A percentile compares a stretch with the other conserved stretches of the same genome.
phyloP scores from a whole-genome alignment of 768 basidiomycete species.

The Sarcomyxa edulis region DNA sequence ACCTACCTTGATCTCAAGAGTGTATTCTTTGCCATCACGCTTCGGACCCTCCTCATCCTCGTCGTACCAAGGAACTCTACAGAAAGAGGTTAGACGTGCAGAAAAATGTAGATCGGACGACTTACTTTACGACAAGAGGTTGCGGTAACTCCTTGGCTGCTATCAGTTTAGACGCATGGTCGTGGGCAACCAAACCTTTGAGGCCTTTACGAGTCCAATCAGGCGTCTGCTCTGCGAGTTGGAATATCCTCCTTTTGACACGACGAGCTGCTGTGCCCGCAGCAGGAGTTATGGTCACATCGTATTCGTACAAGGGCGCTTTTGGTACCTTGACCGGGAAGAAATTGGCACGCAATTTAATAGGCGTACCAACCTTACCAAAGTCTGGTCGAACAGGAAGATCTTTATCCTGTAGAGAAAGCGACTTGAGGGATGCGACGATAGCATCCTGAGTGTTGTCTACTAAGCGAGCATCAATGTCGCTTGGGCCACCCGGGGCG shows the following conservation, averaged over 20 bases:
- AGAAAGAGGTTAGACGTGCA: too few species aligned
- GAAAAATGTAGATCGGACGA: too few species aligned
- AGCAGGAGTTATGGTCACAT: conserved; percentile 49
- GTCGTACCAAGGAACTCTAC: conserved; percentile 40
- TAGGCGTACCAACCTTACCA: conserved; percentile 41
- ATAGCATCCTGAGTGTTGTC: conserved; percentile 37
- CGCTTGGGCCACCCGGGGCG: conserved; percentile 27
- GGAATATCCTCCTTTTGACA: conserved; percentile 55
- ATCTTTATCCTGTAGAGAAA: conserved; percentile 27
- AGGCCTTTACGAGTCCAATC: conserved; percentile 50
- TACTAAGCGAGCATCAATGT: conserved; percentile 36
- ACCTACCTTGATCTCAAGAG: conserved; percentile 34
- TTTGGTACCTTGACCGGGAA: conserved; percentile 54
- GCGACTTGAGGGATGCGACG: conserved; percentile 27
- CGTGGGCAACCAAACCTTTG: conserved; percentile 48
- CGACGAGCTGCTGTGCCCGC: conserved; percentile 44
- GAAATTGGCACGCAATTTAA: conserved; percentile 62
- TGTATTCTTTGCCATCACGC: conserved; percentile 41
- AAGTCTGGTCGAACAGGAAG: conserved; percentile 58
- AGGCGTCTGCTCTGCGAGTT: conserved; percentile 49
- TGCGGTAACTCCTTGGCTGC: conserved; percentile 39
- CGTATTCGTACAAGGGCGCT: conserved; percentile 54
- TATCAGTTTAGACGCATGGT: conserved; percentile 47
- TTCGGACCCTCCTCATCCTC: conserved; percentile 45
- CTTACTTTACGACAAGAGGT: conserved; percentile 38